These are phyloP conservation scores for Tolypocladium amazonense DNA, from an alignment of 2,329 filamentous ascomycete species.

Conservation along the genomic window DNA sequence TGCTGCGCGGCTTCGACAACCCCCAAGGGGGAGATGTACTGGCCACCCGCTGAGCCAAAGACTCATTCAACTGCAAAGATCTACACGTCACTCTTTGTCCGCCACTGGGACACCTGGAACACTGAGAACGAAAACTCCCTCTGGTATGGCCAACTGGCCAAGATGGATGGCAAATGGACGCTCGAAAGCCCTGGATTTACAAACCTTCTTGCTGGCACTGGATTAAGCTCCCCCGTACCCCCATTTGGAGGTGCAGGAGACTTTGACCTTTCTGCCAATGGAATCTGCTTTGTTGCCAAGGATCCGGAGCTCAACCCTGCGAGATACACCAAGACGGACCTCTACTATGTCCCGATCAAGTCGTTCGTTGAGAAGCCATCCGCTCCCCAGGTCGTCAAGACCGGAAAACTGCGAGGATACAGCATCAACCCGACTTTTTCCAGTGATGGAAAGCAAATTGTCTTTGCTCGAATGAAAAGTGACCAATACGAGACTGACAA, in stretches of 20 bases:
- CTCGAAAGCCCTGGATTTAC: conserved; percentile 36
- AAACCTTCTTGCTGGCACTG: conserved; percentile 53
- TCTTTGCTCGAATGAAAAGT: conserved; percentile 69
- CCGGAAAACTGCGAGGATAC: conserved; percentile 52
- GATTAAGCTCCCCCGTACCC: conserved; percentile 56
- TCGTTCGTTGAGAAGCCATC: conserved; percentile 47
- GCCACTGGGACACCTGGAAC: conserved; percentile 75
- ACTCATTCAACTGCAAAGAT: conserved; percentile 54
- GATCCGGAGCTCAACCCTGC: conserved; percentile 62
- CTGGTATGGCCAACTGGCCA: conserved; percentile 56
- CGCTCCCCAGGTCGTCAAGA: conserved; percentile 38
- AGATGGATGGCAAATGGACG: conserved; percentile 27
- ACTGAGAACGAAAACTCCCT: conserved; percentile 59
- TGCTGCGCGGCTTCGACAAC: conserved; percentile 54
- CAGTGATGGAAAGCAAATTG: conserved; percentile 57
- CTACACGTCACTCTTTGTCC: conserved; percentile 65
- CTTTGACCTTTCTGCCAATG: conserved; percentile 60
- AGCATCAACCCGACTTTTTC: conserved; percentile 61
- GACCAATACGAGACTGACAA: conserved; percentile 71
- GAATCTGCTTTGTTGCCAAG: conserved; percentile 65
- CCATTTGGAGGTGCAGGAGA: conserved; percentile 74
- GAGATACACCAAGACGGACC: conserved; percentile 69
- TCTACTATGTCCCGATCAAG: conserved; percentile 60
- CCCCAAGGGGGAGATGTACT: conserved; percentile 59
- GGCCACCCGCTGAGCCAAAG: conserved; percentile 49